phyloP scores from a whole-genome alignment of 345 rosid genomes.

The Physaria fendleri region DNA sequence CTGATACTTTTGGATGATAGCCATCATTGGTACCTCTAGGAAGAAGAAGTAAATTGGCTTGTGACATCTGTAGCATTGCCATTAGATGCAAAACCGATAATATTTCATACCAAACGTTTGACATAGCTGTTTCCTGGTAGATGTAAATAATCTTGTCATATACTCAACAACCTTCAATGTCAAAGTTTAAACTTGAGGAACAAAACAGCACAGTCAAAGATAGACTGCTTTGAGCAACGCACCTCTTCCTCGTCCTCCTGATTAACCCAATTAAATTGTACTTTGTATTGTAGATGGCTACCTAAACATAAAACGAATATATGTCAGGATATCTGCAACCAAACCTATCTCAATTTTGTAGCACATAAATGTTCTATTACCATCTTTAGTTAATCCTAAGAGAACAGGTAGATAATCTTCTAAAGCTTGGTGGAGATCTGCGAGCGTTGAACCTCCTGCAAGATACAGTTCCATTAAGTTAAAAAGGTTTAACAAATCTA shows the following conservation, averaged over 20 bases:
- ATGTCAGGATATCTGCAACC: constrained; percentile 3
- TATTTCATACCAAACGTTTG: constrained; percentile 92
- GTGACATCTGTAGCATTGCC: constrained; percentile 88
- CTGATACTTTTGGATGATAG: constrained; percentile 72
- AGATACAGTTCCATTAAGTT: constrained; percentile 9
- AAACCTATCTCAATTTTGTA: not conserved
- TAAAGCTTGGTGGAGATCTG: constrained; percentile 95
- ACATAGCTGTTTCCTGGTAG: constrained; percentile 82
- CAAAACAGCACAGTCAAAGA: constrained; percentile 1
- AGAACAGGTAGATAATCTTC: constrained; percentile 96
- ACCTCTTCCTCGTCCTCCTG: constrained; percentile 97
- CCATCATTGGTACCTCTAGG: constrained; percentile 79
- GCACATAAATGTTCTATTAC: constrained; percentile 30
- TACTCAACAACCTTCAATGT: not conserved
- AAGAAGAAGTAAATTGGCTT: constrained; percentile 86
- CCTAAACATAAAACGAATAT: constrained; percentile 31
- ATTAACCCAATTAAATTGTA: constrained; percentile 83
- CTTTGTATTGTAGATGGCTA: constrained; percentile 67
- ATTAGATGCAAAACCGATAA: constrained; percentile 94
- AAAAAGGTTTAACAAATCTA: constrained; percentile 18
- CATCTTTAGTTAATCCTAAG: constrained; percentile 84
- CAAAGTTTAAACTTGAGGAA: not conserved
- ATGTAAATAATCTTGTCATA: constrained; percentile 11
- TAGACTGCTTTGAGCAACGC: constrained; percentile 11
- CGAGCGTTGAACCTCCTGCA: constrained; percentile 84